Conservation (phyloP, 192 early-diverging fungal species). For the Linnemannia exigua region DNA sequence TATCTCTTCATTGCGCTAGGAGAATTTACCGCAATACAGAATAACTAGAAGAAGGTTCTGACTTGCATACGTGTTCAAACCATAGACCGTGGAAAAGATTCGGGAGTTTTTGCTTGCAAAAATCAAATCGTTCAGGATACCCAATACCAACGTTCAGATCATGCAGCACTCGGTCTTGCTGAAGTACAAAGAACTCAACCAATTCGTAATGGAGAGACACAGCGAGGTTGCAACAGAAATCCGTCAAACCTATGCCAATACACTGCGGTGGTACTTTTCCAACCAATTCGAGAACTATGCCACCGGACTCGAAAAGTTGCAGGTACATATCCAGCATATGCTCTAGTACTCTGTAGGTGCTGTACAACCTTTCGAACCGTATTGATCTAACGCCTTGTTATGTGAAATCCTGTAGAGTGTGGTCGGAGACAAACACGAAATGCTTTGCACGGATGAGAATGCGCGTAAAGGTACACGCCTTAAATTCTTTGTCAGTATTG, state of each 20-base stretch:
- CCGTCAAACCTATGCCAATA: slow-evolving; percentile 86
- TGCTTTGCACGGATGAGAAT: slow-evolving; percentile 90
- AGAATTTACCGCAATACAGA: too few relatives aligned
- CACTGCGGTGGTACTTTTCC: slow-evolving; percentile 88
- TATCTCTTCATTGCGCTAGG: too few relatives aligned
- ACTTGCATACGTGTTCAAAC: neutral
- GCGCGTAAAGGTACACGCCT: slow-evolving; percentile 68
- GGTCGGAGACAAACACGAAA: slow-evolving; percentile 85
- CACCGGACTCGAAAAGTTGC: slow-evolving; percentile 80
- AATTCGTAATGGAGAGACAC: slow-evolving; percentile 92
- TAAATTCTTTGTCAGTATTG: neutral
- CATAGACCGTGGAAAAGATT: slow-evolving; percentile 85
- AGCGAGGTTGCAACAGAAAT: slow-evolving; percentile 91
- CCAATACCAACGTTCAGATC: slow-evolving; percentile 94
- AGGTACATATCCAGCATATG: slow-evolving; percentile 59
- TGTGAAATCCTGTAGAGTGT: slow-evolving; percentile 55
- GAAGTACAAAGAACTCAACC: slow-evolving; percentile 93
- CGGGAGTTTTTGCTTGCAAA: slow-evolving; percentile 89
- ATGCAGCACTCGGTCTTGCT: slow-evolving; percentile 92
- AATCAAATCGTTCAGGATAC: slow-evolving; percentile 88
- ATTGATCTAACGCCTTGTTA: neutral
- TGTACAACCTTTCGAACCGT: neutral
- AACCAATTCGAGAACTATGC: slow-evolving; percentile 94
- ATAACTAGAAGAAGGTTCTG: neutral
- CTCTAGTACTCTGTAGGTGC: neutral